Percentiles rank a stretch among this genome's conserved stretches.
Conservation (phyloP, 2,329 filamentous ascomycete genomes). For the Botryotinia convoluta region DNA sequence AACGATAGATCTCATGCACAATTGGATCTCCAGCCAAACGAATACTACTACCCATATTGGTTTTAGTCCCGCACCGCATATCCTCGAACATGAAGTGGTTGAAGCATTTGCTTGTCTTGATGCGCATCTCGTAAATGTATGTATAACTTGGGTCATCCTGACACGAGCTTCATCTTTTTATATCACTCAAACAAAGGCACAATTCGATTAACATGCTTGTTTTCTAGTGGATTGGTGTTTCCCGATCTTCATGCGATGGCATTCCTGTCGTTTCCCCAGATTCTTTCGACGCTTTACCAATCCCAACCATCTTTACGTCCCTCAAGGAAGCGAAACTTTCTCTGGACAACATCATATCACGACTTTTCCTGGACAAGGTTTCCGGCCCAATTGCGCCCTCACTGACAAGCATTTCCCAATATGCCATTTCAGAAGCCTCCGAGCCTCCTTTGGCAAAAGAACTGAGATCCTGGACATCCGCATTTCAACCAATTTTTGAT, state of each 20-base stretch:
- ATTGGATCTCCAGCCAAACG: neutral
- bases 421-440: neutral
- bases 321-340: neutral
- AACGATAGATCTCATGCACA: neutral
- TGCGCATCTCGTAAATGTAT: neutral
- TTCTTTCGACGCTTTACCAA: neutral
- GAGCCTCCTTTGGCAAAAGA: neutral
- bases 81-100: constrained; percentile 24
- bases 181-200: neutral
- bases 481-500: neutral
- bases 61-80: neutral
- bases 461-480: neutral
- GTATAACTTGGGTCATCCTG: neutral
- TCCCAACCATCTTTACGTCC: neutral
- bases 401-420: neutral
- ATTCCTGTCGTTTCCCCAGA: neutral
- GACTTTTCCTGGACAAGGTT: neutral
- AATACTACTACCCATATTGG: neutral
- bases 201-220: neutral
- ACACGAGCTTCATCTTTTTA: neutral
- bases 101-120: constrained; percentile 26
- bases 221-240: neutral
- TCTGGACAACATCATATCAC: neutral
- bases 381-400: neutral
- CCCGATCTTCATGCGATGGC: neutral